Conservation (phyloP, 1,139 yeast genomes). For the Protomyces inundatus region DNA sequence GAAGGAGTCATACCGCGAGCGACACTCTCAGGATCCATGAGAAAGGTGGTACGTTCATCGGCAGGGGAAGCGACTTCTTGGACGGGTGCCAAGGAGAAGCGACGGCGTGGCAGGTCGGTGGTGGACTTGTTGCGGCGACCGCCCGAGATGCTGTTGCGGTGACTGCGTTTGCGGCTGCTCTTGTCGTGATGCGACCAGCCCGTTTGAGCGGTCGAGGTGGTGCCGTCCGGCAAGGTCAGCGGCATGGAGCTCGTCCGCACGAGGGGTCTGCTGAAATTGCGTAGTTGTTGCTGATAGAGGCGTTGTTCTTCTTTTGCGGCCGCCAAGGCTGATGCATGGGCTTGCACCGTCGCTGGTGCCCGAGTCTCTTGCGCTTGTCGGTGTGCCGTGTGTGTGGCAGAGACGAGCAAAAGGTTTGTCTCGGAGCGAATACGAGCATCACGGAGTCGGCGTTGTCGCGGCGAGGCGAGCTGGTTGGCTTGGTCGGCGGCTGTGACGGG, state of each 20-base stretch:
- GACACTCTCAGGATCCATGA: neutral
- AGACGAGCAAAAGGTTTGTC: neutral
- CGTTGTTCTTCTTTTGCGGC: neutral
- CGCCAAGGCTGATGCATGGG: neutral
- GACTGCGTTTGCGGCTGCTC: too few relatives aligned
- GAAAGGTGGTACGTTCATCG: neutral
- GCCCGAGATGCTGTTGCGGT: neutral
- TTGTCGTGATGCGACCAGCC: too few relatives aligned
- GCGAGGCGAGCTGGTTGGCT: neutral
- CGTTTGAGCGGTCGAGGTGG: too few relatives aligned
- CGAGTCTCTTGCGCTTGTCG: too few relatives aligned
- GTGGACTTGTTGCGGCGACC: neutral
- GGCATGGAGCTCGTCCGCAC: neutral
- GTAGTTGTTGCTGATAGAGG: neutral
- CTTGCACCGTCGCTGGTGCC: neutral
- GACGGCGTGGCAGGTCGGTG: neutral
- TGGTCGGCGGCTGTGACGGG: neutral
- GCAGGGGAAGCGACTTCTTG: neutral
- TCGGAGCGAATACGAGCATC: constrained; percentile 11
- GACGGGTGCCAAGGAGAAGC: neutral
- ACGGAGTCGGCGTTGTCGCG: constrained; percentile 3
- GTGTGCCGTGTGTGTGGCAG: too few relatives aligned
- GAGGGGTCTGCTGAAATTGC: neutral
- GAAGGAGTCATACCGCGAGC: neutral
- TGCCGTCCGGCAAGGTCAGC: too few relatives aligned